Base-by-base conservation (phyloP, 176 grass and related monocot genomes). In the Musa beccarii region DNA sequence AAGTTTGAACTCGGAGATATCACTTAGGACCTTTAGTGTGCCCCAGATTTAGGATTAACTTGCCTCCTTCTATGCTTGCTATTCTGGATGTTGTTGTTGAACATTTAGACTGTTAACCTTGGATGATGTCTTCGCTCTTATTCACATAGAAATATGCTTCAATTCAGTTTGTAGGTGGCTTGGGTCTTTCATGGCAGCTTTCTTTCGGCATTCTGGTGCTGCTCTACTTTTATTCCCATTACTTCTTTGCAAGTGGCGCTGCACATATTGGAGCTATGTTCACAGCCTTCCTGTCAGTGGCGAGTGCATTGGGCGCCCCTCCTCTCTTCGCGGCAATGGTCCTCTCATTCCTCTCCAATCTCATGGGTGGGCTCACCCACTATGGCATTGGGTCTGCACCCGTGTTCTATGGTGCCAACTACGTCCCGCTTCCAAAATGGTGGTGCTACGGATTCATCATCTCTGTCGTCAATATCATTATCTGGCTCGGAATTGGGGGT, bases 241-340 rank as follows among this genome's bases (percentile, higher is more conserved):
- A 94, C 63, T 92, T 99, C 76, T 99, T 99, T 3, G 95, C 95
- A 68, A 99, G 95, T 80, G 91, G 91, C 0, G 91, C 95, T 1
- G 95, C 90, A 56, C 95, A 98, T 75, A 93, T 98, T 10, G 90
- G 90, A 68, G 95, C 95, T 17, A 93, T 98, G 95, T 98, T 93
- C 76, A 85, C 95, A 0, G 90, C 95, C 11, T 98, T 98, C 78
- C 59, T 98, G 49, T 94, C 95, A 26, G 91, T 99, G 70, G 74
- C 90, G 0, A 88, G 73, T 29, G 95, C 95, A 76, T 71, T 93
- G 71, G 95, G 95, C 15, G 78, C 91, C 69, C 95, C 95, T 83
- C 49, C 74, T 5, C 85, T 91, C 20, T 80, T 99, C 8, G 95
- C 86, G 9, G 95, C 86, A 19, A 76, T 99, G 84, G 86, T 94